Base-by-base conservation (phyloP, 495 filamentous ascomycete species). In the Aspergillus wentii region DNA sequence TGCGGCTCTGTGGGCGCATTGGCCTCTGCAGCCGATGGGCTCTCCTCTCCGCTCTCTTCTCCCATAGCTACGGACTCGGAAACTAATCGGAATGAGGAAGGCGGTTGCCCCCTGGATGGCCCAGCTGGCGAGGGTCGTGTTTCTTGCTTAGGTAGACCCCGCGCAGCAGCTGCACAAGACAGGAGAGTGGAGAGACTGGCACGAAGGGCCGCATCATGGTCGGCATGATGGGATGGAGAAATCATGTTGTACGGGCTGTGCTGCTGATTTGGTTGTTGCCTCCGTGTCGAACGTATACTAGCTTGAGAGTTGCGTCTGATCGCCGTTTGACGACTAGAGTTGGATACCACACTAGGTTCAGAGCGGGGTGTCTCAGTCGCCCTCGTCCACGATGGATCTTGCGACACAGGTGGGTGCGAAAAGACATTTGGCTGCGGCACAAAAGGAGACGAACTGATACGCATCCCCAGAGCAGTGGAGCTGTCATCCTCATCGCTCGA, bases 111-210 rank as follows among this genome's bases (percentile, higher is more conserved):
- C 13, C 51, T 25, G 4, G 59, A 46, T 7, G 55, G 51, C 18
- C 50, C 41, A 7, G 47, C 37, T 33, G 40, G 42, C 18, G 48
- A 15, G 1, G 54, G 50, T n/a, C 59, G 61, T 17, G 64, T 48
- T 4, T 75, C 66, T 14, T 69, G 51, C 52, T 94, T 95, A 1
- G 86, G 78, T 3, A 92, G 68, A 16, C 86, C 82, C 16, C 92
- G 76, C 2, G 88, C 91, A 3, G 88, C 89, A 2, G 91, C 89
- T 1, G 87, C 92, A 54, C 86, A 90, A 28, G 88, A 94, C 4
- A 98, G 77, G n/a, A 98, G 76, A 3, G 92, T 98, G 5, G 89
- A 94, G 3, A 98, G 71, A 39, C 86, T 94, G 5, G 92, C 88
- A 25, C 92, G 81, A 1, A 98, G 77, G 0, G 90, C 92, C 17